Base-by-base conservation (phyloP, 805 yeast genomes). In the Candida nemodendra region DNA sequence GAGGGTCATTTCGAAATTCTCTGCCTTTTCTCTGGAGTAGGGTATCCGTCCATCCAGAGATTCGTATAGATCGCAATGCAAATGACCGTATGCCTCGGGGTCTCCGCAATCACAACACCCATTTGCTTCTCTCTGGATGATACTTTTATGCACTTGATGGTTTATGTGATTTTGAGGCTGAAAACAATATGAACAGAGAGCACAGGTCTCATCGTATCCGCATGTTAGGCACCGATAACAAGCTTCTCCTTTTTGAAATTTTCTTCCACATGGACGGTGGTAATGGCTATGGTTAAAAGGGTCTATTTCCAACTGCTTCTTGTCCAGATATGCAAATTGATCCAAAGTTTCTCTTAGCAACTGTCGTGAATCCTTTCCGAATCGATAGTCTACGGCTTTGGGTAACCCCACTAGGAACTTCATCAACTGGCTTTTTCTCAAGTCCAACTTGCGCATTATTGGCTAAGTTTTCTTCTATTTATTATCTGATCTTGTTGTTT, bases 61-160 rank as follows among this genome's bases (percentile, higher is more conserved):
- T 2, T 36, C 38, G 30, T 59, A 62, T 32, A 69, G 55, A 14
- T 68, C 66, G 56, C 95, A 87, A 11, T 64, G 53, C 29, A 78
- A 64, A 1, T 69, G 61, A 12, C 59, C 59, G 89, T 95, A 88
- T 0, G 95, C 95, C 53, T 85, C 95, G 0, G 79, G 76, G 53
- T 88, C 95, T 4, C 96, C 95, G 59, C 96, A 87, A 54, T 87
- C 96, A 57, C 95, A 84, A 14, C 82, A 84, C 0, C 93, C 93
- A 26, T 90, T 76, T 42, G 71, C 83, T 43, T 78, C 84, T 36
- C 85, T 68, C 29, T 76, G 76, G 40, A 82, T 75, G 5, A 84
- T 77, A 27, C 77, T 69, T 13, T 79, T 74, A 39, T 80, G 76
- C 7, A 84, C 80, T 32, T 78, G 74, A 58, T 90, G 98, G 30